Base-by-base conservation (phyloP, 2,329 filamentous ascomycete species). In the Microcera coccophila region DNA sequence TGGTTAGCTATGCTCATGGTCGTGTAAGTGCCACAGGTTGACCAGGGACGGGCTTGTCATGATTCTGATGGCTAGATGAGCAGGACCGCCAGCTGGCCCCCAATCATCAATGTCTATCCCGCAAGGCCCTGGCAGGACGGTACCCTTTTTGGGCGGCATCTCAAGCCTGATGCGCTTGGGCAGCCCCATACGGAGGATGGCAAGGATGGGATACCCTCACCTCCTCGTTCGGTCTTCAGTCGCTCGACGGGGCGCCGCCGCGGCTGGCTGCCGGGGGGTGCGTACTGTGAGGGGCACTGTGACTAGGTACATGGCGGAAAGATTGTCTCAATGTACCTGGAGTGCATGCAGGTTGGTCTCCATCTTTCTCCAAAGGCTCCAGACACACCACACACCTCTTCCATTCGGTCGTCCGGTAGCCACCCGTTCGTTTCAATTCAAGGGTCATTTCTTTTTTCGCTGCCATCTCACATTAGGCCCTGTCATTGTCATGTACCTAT, bases 391-490 rank as follows among this genome's bases (percentile, higher is more conserved):
- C 19, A 20, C 21, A 22, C 32, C 21, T 31, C 32, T 8, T 36
- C 37, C 24, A 38, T 40, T 42, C 37, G 37, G 36, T 47, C 35
- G 47, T 15, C 35, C 19, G 44, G 37, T 41, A 50, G 49, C 49
- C 51, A 53, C 47, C 54, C 47, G 48, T 56, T 57, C 45, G 50
- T 45, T 52, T 54, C 39, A 47, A 55, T 49, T 39, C 31, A 38
- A 51, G 45, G 44, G 36, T 45, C 40, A 52, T 46, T 47, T 45
- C 42, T 46, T 44, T 47, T 49, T n/a, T n/a, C n/a, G 44, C 21
- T 43, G 32, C 36, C 38, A 42, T n/a, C 38, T 39, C 38, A 42
- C n/a, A n/a, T n/a, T n/a, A n/a, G n/a, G n/a, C n/a, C n/a, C n/a
- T n/a, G n/a, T n/a, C n/a, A n/a, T n/a, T n/a, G n/a, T n/a, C n/a